phyloP scores from a whole-genome alignment of 1,139 yeast genomes.

The Debaryomycetaceae sp. region DNA sequence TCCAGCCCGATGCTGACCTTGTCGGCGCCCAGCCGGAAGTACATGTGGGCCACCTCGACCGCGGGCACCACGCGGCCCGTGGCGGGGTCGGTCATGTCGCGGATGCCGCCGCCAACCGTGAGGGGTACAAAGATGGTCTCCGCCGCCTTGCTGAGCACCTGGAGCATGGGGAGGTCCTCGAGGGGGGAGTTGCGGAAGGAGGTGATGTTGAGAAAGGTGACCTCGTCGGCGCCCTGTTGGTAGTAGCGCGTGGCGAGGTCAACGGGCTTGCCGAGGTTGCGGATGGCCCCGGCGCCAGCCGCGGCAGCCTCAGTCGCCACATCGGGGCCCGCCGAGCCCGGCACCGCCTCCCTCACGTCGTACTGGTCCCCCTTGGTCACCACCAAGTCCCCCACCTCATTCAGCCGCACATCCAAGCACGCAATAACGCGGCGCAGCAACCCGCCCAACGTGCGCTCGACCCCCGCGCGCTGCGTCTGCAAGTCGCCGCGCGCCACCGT shows the following conservation, averaged over 20 bases:
- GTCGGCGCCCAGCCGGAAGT: conserved; percentile 95
- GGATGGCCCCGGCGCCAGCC: conserved; percentile 46
- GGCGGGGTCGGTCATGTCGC: conserved; percentile 81
- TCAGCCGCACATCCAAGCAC: conserved; percentile 92
- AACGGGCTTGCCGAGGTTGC: conserved; percentile 95
- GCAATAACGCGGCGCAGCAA: conserved; percentile 89
- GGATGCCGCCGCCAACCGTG: conserved; percentile 97
- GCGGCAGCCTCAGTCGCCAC: conserved; percentile 30
- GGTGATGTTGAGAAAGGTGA: conserved; percentile 89
- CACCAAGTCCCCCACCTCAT: conserved; percentile 89
- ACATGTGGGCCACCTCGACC: conserved; percentile 80
- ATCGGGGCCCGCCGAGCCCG: conserved; percentile 20
- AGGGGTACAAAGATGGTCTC: conserved; percentile 91
- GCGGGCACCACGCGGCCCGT: conserved; percentile 72
- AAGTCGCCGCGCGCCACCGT: conserved; percentile 16
- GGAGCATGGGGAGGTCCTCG: conserved; percentile 89
- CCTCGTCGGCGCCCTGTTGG: conserved; percentile 93
- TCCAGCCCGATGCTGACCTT: conserved; percentile 97
- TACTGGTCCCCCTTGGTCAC: conserved; percentile 98
- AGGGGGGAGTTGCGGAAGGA: conserved; percentile 92
- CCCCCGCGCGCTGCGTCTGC: conserved; percentile 11
- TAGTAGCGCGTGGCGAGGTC: conserved; percentile 87
- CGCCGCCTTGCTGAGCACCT: conserved; percentile 78
- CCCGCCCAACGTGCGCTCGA: conserved; percentile 59
- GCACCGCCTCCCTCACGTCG: conserved; percentile 87